phyloP scores from a whole-genome alignment of 495 filamentous ascomycete species.

The Filosporella fistucella region DNA sequence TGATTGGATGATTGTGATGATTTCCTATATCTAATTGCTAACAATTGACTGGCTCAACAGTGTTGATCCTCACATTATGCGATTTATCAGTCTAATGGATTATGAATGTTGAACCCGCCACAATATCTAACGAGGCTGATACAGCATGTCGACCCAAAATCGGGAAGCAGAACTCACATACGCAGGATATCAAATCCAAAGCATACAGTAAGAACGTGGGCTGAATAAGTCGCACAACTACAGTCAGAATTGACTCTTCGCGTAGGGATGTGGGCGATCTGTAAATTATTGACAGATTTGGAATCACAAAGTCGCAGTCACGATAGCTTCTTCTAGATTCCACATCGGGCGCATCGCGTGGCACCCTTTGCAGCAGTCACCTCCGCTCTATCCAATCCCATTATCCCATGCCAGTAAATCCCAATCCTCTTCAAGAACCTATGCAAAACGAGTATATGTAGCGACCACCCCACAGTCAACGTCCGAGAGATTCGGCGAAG shows the following conservation, averaged over 20 bases:
- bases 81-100: not conserved
- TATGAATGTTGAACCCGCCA: not conserved
- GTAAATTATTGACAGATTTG: not conserved
- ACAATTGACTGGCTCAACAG: not conserved
- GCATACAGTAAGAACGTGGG: too few relatives aligned
- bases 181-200: too few relatives aligned
- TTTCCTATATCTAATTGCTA: not conserved
- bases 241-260: too few relatives aligned
- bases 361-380: not conserved
- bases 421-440: not conserved
- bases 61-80: not conserved
- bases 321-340: not conserved
- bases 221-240: too few relatives aligned
- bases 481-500: constrained; percentile 33
- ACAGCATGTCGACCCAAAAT: too few relatives aligned
- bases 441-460: constrained; percentile 28
- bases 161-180: too few relatives aligned
- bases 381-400: not conserved
- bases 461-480: constrained; percentile 48
- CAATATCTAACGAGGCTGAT: too few relatives aligned
- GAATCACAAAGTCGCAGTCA: not conserved
- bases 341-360: not conserved
- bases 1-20: not conserved
- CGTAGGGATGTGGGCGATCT: not conserved
- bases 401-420: not conserved